A percentile compares a stretch with the other conserved stretches of the same genome.
Conservation (phyloP, 768 basidiomycete genomes). For the Kwoniella dejecticola region DNA sequence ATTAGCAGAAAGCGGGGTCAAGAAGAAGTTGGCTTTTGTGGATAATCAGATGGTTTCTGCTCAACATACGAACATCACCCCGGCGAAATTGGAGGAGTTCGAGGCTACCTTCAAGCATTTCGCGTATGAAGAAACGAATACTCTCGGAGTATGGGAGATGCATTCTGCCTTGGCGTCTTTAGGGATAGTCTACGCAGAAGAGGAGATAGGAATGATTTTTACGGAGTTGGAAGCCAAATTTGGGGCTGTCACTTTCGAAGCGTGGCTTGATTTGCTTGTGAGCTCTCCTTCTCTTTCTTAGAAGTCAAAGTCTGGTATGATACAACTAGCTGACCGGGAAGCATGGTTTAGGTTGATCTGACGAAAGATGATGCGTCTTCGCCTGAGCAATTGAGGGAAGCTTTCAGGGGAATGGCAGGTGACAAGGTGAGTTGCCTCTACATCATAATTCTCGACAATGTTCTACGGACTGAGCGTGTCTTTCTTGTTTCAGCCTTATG, state of each 20-base stretch:
- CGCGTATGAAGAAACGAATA: conserved; percentile 88
- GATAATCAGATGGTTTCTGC: conserved; percentile 97
- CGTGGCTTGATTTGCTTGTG: conserved; percentile 91
- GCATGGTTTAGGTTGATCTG: conserved; percentile 76
- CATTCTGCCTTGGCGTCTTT: conserved; percentile 88
- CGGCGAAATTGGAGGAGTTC: conserved; percentile 60
- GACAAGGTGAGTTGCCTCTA: conserved; percentile 67
- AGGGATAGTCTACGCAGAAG: conserved; percentile 89
- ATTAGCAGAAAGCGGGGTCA: conserved; percentile 71
- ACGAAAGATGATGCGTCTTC: conserved; percentile 89
- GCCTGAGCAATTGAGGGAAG: conserved; percentile 83
- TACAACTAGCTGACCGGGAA: too few species aligned
- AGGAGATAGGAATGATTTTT: conserved; percentile 82
- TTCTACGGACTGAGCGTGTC: background rate
- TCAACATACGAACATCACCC: conserved; percentile 90
- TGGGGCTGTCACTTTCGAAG: conserved; percentile 87
- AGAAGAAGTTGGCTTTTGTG: conserved; percentile 90
- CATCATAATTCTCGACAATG: background rate
- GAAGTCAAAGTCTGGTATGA: too few species aligned
- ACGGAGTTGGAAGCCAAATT: conserved; percentile 76
- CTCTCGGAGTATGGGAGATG: conserved; percentile 79
- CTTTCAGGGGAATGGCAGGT: conserved; percentile 86
- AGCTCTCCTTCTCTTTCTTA: too few species aligned
- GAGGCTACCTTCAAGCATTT: conserved; percentile 97
- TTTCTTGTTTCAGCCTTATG: conserved; percentile 66